Evolutionary conservation across 257 asterid species (phyloP).

Genomic region (Craterostigma plantagineum): DNA sequence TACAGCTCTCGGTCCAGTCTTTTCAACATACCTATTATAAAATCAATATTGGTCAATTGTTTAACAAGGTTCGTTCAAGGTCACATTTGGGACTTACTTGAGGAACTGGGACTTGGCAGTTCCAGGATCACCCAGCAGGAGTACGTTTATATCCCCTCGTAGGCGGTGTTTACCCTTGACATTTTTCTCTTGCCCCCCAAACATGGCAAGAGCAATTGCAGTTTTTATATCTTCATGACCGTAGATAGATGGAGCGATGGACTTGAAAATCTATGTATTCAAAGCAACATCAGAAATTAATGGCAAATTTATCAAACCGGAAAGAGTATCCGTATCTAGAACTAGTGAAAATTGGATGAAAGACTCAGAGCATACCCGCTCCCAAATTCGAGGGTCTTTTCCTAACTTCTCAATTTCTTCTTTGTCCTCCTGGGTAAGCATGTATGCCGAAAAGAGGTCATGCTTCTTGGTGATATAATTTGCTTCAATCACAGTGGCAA

Average conservation of each 20-base stretch:
- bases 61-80: slow-evolving; percentile 8
- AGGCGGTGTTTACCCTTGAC: slow-evolving; percentile 88
- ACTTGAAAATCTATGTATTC: slow-evolving; percentile 59
- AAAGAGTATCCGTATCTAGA: too few species aligned
- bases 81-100: slow-evolving; percentile 32
- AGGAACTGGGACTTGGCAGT: slow-evolving; percentile 98
- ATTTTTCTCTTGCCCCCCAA: slow-evolving; percentile 96
- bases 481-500: slow-evolving; percentile 99
- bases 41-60: slow-evolving; percentile 8
- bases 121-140: slow-evolving; percentile 96
- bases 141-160: slow-evolving; percentile 88
- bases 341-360: not conserved
- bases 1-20: slow-evolving; percentile 93
- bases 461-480: slow-evolving; percentile 88
- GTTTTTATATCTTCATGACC: slow-evolving; percentile 97
- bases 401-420: slow-evolving; percentile 90
- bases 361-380: slow-evolving; percentile 35
- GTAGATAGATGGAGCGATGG: slow-evolving; percentile 94
- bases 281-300: slow-evolving; percentile 1
- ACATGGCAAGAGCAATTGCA: slow-evolving; percentile 93
- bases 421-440: slow-evolving; percentile 93
- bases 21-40: slow-evolving; percentile 75
- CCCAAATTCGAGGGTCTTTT: slow-evolving; percentile 94
- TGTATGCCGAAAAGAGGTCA: slow-evolving; percentile 93
- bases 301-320: not conserved